A percentile compares a stretch with the other conserved stretches of the same genome.
These are phyloP conservation scores for Lupinus albus DNA, from an alignment of 306 rosid genomes.

Conservation along the genomic window DNA sequence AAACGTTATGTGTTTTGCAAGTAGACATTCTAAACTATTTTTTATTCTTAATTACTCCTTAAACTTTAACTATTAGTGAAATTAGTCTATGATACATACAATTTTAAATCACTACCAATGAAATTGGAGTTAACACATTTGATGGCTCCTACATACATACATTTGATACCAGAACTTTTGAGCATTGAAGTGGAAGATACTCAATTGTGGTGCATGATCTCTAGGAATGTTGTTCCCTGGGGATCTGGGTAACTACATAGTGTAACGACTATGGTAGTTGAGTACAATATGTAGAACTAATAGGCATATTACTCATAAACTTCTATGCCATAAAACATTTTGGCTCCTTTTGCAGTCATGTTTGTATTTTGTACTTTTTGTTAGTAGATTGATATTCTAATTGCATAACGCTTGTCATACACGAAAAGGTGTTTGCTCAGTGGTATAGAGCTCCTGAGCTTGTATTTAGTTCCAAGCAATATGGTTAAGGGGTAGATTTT, in stretches of 20 bases:
- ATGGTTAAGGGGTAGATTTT: constrained; percentile 92
- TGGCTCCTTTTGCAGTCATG: neutral
- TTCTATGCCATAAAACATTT: constrained; percentile 20
- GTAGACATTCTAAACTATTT: too few relatives aligned
- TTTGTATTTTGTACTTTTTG: constrained; percentile 23
- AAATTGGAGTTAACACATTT: too few relatives aligned
- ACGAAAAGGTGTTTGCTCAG: constrained; percentile 83
- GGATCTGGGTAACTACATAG: neutral
- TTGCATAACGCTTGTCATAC: constrained; percentile 9
- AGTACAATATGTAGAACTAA: constrained; percentile 23
- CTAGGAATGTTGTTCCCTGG: constrained; percentile 23
- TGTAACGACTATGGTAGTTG: neutral
- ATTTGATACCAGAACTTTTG: neutral
- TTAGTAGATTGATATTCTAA: constrained; percentile 4
- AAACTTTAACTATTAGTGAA: too few relatives aligned
- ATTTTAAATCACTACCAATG: too few relatives aligned
- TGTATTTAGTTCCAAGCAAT: constrained; percentile 88
- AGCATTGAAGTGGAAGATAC: neutral
- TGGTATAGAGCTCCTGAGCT: constrained; percentile 99
- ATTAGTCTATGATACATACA: too few relatives aligned
- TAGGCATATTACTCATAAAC: constrained; percentile 15
- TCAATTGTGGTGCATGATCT: constrained; percentile 18
- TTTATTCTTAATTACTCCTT: too few relatives aligned
- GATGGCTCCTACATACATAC: too few relatives aligned
- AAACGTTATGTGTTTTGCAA: too few relatives aligned